phyloP scores from a whole-genome alignment of 1,139 yeast species.

The Candida sp. region DNA sequence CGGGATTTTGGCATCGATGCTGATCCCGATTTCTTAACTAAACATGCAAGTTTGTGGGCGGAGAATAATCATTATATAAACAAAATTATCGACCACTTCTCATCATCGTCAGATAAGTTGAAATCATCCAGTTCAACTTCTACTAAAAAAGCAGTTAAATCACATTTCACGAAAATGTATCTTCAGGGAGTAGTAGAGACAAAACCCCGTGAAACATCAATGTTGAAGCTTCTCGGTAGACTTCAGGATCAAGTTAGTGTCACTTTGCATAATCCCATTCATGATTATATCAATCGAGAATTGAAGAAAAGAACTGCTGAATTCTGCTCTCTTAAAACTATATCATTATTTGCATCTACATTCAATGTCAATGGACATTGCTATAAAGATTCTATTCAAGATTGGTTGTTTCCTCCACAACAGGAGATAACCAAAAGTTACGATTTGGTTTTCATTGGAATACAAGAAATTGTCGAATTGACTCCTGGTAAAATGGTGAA shows the following conservation, averaged over 20 bases:
- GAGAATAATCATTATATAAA: constrained; percentile 52
- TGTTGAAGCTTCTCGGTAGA: constrained; percentile 49
- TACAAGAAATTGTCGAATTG: constrained; percentile 91
- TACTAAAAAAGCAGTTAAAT: constrained; percentile 34
- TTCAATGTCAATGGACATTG: constrained; percentile 68
- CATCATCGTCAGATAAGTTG: constrained; percentile 28
- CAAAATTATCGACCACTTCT: constrained; percentile 39
- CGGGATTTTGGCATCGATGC: constrained; percentile 43
- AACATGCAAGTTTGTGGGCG: constrained; percentile 60
- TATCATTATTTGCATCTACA: constrained; percentile 60
- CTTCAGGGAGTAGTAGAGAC: constrained; percentile 39
- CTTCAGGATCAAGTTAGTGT: constrained; percentile 43
- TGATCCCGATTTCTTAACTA: constrained; percentile 39
- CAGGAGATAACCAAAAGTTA: constrained; percentile 18
- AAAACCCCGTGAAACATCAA: constrained; percentile 40
- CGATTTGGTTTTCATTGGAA: constrained; percentile 78
- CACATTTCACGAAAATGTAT: constrained; percentile 47
- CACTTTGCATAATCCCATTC: constrained; percentile 66
- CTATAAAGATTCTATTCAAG: constrained; percentile 47
- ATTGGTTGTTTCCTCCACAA: constrained; percentile 55
- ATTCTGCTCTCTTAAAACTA: constrained; percentile 49
- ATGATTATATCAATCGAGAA: constrained; percentile 60
- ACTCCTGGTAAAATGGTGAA: constrained; percentile 88
- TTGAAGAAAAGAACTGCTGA: constrained; percentile 45
- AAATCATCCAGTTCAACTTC: constrained; percentile 27